Percentiles rank a stretch among this genome's conserved stretches.
Evolutionary conservation across 202 grass and related monocot species (phyloP).

Genomic region (Elaeis oleifera): DNA sequence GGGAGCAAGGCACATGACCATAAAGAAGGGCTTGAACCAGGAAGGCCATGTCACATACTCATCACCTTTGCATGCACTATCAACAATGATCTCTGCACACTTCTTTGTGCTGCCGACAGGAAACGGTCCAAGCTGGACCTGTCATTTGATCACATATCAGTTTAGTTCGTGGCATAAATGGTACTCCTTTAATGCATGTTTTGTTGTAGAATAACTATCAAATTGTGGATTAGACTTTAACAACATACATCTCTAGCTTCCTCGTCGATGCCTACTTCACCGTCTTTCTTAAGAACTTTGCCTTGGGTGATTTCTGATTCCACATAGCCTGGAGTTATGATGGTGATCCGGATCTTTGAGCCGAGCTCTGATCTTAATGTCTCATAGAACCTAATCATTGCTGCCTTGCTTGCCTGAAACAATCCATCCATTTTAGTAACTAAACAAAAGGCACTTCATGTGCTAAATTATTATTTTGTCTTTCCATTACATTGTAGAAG

Average conservation of each 20-base stretch:
- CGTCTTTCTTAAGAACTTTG: constrained; percentile 37
- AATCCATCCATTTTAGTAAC: background rate
- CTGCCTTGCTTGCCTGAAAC: constrained; percentile 71
- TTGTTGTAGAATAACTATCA: too few relatives aligned
- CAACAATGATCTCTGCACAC: constrained; percentile 26
- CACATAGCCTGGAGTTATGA: constrained; percentile 43
- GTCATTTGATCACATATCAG: constrained; percentile 7
- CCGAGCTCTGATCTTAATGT: constrained; percentile 55
- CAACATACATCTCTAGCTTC: constrained; percentile 51
- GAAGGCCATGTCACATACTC: constrained; percentile 59
- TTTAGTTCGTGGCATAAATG: too few relatives aligned
- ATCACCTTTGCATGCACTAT: constrained; percentile 39
- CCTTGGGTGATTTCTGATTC: constrained; percentile 60
- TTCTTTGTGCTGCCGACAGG: constrained; percentile 31
- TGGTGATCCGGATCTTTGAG: constrained; percentile 37
- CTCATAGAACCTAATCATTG: constrained; percentile 53
- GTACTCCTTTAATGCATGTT: too few relatives aligned
- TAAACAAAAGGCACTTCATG: background rate
- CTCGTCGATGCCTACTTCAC: constrained; percentile 33
- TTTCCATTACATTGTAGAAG: constrained; percentile 62
- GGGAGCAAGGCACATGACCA: constrained; percentile 31
- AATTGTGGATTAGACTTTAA: background rate
- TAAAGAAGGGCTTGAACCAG: constrained; percentile 33
- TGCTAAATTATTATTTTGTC: background rate
- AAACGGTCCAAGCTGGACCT: constrained; percentile 41